Evolutionary conservation across 2,329 filamentous ascomycete species (phyloP).

Genomic region (Hypoxylon sp.): DNA sequence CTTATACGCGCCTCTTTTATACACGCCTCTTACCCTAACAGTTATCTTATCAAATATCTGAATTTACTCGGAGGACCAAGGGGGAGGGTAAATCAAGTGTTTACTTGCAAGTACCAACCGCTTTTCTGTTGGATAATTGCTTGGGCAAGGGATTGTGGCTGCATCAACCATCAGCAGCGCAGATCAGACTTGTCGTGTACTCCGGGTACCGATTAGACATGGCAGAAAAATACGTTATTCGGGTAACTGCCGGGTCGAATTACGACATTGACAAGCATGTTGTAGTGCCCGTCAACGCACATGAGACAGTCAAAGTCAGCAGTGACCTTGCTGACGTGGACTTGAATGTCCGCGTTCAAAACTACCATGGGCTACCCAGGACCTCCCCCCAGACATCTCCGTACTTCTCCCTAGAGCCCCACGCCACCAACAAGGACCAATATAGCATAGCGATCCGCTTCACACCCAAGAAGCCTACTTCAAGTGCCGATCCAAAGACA

Average conservation of each 20-base stretch:
- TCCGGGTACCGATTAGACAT: too few relatives aligned
- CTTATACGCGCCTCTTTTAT: too few relatives aligned
- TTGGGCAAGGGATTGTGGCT: background rate
- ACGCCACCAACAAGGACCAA: conserved; percentile 76
- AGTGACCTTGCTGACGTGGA: conserved; percentile 73
- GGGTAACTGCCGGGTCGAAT: conserved; percentile 81
- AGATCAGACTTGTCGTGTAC: background rate
- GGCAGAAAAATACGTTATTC: conserved; percentile 81
- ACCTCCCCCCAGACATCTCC: conserved; percentile 75
- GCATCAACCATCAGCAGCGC: background rate
- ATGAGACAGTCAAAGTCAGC: conserved; percentile 71
- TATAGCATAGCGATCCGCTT: conserved; percentile 88
- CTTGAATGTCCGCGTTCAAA: conserved; percentile 79
- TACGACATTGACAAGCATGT: conserved; percentile 81
- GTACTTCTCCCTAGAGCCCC: conserved; percentile 80
- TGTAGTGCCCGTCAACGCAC: conserved; percentile 79
- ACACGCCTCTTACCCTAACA: too few relatives aligned
- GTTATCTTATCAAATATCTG: too few relatives aligned
- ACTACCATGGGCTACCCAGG: conserved; percentile 76
- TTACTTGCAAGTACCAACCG: background rate
- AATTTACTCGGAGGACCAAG: background rate
- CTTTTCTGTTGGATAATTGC: background rate
- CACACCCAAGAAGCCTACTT: conserved; percentile 68
- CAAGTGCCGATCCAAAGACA: conserved; percentile 30
- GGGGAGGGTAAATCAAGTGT: background rate